Percentiles rank a stretch among this genome's conserved stretches.
These are phyloP conservation scores for Panicum virgatum DNA, from an alignment of 202 grass and related monocot genomes.

Conservation along the genomic window DNA sequence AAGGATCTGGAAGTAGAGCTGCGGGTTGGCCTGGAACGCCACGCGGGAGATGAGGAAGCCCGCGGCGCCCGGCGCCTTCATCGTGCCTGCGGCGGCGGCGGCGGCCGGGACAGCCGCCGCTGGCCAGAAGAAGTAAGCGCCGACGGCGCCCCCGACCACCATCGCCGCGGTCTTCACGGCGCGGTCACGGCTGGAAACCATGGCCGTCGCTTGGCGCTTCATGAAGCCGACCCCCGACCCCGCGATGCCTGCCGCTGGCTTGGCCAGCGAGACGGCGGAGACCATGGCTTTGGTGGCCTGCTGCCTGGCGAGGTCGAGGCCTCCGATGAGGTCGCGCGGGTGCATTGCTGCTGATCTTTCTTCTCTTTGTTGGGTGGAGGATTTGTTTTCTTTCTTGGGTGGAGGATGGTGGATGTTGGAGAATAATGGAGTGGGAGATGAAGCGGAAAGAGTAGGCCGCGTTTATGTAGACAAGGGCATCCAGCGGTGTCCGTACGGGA, in stretches of 20 bases:
- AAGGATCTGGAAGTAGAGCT: conserved; percentile 35
- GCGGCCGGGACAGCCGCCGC: background rate
- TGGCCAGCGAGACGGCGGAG: conserved; percentile 1
- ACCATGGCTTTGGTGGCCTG: background rate
- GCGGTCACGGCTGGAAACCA: conserved; percentile 1
- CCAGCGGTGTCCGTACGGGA: too few species aligned
- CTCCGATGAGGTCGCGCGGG: background rate
- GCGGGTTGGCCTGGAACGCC: conserved; percentile 24
- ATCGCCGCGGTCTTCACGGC: background rate
- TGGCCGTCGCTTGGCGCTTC: background rate
- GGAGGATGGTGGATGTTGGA: too few species aligned
- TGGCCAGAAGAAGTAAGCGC: background rate
- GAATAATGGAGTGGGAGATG: too few species aligned
- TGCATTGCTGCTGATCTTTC: background rate
- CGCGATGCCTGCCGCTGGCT: background rate
- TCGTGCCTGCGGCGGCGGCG: background rate
- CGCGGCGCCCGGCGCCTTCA: conserved; percentile 40
- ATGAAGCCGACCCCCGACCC: background rate
- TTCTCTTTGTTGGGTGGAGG: too few species aligned
- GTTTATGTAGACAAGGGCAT: too few species aligned
- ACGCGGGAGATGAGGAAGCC: conserved; percentile 18
- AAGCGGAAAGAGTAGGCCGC: too few species aligned
- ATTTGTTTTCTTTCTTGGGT: too few species aligned
- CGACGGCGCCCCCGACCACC: background rate
- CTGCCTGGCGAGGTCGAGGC: background rate